phyloP scores from a whole-genome alignment of 2,329 filamentous ascomycete species.

The Alternaria angustiovoidea region DNA sequence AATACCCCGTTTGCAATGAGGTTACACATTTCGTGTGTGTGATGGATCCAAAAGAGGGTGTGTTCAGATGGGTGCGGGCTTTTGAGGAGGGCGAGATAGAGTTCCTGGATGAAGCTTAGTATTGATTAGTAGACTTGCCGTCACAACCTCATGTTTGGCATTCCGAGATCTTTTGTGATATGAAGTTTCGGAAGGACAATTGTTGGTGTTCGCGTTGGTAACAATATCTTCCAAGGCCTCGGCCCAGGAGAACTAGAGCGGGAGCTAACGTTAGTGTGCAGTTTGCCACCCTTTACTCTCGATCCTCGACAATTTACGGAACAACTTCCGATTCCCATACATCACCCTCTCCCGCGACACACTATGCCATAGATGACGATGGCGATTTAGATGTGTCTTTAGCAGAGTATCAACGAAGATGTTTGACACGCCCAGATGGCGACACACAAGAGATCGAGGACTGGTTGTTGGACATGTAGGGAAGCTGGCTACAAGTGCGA shows the following conservation, averaged over 20 bases:
- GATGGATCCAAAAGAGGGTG: slow-evolving; percentile 63
- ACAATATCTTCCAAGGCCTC: neutral
- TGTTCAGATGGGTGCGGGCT: slow-evolving; percentile 55
- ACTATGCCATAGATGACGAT: neutral
- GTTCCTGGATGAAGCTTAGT: neutral
- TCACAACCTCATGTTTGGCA: neutral
- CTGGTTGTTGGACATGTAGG: slow-evolving; percentile 45
- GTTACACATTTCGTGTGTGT: slow-evolving; percentile 66
- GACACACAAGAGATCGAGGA: slow-evolving; percentile 40
- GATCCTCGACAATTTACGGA: neutral
- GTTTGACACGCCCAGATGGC: slow-evolving; percentile 16
- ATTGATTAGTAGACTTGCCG: neutral
- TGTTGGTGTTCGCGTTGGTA: neutral
- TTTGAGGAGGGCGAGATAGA: slow-evolving; percentile 22
- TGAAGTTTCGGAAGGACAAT: neutral
- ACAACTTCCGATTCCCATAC: neutral
- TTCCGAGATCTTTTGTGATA: neutral
- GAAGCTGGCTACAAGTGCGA: slow-evolving; percentile 47
- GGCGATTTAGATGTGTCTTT: neutral
- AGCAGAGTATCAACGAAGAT: slow-evolving; percentile 11
- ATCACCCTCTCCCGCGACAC: neutral
- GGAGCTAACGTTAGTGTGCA: slow-evolving; percentile 14
- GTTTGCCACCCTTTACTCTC: slow-evolving; percentile 12
- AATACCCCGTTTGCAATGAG: slow-evolving; percentile 64
- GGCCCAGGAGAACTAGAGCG: neutral